Conservation (phyloP, 2,329 filamentous ascomycete species). For the Fusarium xyrophilum region DNA sequence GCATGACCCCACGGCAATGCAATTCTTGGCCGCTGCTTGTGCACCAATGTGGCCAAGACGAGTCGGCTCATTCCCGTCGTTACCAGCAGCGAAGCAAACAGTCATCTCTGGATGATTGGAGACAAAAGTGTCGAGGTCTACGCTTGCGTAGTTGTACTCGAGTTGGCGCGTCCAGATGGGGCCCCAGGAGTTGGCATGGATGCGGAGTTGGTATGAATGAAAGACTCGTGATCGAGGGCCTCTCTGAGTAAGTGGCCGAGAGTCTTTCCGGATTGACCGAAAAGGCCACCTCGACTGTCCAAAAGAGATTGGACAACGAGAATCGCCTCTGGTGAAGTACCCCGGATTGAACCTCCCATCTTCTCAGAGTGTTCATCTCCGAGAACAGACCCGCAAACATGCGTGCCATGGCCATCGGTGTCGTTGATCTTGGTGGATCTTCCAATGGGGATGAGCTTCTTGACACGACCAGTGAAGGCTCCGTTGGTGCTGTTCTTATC, state of each 20-base stretch:
- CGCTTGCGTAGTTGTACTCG: rapidly evolving
- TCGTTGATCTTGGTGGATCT: background rate
- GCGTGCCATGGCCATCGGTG: background rate
- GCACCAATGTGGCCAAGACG: background rate
- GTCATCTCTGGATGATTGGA: background rate
- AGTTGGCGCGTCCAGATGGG: background rate
- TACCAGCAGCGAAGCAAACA: background rate
- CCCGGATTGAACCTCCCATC: background rate
- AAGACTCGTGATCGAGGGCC: background rate
- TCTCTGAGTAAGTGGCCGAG: background rate
- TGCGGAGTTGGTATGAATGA: background rate
- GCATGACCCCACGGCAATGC: background rate
- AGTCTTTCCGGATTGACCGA: background rate
- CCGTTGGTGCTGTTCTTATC: rapidly evolving
- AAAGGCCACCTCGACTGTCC: rapidly evolving
- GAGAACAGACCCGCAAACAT: background rate
- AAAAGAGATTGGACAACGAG: background rate
- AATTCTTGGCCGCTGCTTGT: background rate
- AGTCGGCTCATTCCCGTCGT: rapidly evolving
- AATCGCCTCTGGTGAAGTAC: background rate
- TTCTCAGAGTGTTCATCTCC: background rate
- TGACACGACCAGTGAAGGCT: background rate
- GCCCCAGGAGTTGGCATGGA: background rate
- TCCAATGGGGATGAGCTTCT: background rate
- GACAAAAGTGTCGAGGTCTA: background rate